A percentile compares a stretch with the other conserved stretches of the same genome.
These are phyloP conservation scores for Hygrocybe coccinea DNA, from an alignment of 768 basidiomycete genomes.

Conservation along the genomic window DNA sequence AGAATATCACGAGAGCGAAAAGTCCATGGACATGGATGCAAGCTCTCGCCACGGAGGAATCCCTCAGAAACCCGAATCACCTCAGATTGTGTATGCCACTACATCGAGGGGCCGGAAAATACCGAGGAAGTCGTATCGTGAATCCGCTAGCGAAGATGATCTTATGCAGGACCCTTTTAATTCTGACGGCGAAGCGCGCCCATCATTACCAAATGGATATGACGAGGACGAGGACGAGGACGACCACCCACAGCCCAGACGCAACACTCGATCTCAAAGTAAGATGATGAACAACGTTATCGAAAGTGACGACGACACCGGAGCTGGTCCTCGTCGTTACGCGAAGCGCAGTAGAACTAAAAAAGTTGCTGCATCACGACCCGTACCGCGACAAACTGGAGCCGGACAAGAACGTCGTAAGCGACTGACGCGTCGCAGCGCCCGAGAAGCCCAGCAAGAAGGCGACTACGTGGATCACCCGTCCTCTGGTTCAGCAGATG, in stretches of 20 bases:
- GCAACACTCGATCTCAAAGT: constrained; percentile 12
- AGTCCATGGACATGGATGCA: constrained; percentile 33
- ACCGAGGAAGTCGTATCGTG: constrained; percentile 37
- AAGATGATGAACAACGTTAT: constrained; percentile 35
- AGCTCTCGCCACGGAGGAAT: constrained; percentile 28
- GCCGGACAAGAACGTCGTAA: constrained; percentile 23
- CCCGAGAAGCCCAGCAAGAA: constrained; percentile 31
- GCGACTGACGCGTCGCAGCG: constrained; percentile 28
- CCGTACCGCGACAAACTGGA: constrained; percentile 13
- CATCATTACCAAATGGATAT: constrained; percentile 10
- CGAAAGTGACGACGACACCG: constrained; percentile 41
- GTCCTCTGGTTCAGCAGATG: constrained; percentile 49
- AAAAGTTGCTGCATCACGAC: constrained; percentile 17
- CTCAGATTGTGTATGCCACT: constrained; percentile 19
- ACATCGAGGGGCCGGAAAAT: constrained; percentile 40
- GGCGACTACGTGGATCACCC: constrained; percentile 49
- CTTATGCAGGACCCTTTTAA: constrained; percentile 24
- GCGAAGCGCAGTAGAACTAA: constrained; percentile 33
- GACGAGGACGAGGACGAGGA: constrained; percentile 28
- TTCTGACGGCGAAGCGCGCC: constrained; percentile 12
- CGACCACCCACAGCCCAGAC: constrained; percentile 6
- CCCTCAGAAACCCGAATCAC: constrained; percentile 12
- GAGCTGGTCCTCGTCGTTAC: constrained; percentile 29
- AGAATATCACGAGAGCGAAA: constrained; percentile 47
- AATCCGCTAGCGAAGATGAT: constrained; percentile 45